phyloP scores from a whole-genome alignment of 2,329 filamentous ascomycete genomes.

The Alternaria dauci region DNA sequence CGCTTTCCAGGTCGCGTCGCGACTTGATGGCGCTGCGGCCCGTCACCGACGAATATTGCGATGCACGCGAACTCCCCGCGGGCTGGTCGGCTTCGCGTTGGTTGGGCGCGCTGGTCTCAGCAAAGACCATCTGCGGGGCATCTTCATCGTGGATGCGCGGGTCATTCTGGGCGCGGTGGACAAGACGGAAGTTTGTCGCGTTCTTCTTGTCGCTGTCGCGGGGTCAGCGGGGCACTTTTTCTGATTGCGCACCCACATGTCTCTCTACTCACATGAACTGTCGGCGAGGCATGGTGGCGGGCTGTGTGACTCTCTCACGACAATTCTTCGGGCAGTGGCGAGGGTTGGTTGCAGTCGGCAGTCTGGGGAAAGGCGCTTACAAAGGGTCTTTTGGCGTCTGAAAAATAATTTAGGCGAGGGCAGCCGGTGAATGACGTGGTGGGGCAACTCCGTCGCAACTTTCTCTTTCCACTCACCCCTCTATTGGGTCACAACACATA shows the following conservation, averaged over 20 bases:
- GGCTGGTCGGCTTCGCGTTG: constrained; percentile 42
- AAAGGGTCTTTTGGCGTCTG: constrained; percentile 33
- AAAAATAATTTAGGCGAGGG: constrained; percentile 68
- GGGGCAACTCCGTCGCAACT: constrained; percentile 36
- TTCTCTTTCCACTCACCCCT: constrained; percentile 29
- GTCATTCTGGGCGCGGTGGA: constrained; percentile 96
- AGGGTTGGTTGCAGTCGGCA: constrained; percentile 25
- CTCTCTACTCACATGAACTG: constrained; percentile 72
- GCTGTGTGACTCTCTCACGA: not conserved
- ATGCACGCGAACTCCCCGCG: constrained; percentile 57
- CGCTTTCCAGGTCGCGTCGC: constrained; percentile 77
- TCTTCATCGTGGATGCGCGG: constrained; percentile 92
- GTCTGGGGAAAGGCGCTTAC: constrained; percentile 40
- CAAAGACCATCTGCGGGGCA: constrained; percentile 89
- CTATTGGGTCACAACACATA: constrained; percentile 25
- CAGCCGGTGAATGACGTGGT: constrained; percentile 63
- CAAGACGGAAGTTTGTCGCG: constrained; percentile 90
- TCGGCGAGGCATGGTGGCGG: constrained; percentile 72
- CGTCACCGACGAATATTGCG: constrained; percentile 55
- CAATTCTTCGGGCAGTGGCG: not conserved
- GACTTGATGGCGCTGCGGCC: constrained; percentile 66
- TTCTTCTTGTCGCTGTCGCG: constrained; percentile 80
- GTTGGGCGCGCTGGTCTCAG: constrained; percentile 64
- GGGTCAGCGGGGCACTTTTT: constrained; percentile 41
- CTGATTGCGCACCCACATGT: not conserved